Percentiles rank a stretch among this genome's conserved stretches.
These are phyloP conservation scores for Trichoderma afroharzianum DNA, from an alignment of 2,329 filamentous ascomycete species.

Conservation along the genomic window DNA sequence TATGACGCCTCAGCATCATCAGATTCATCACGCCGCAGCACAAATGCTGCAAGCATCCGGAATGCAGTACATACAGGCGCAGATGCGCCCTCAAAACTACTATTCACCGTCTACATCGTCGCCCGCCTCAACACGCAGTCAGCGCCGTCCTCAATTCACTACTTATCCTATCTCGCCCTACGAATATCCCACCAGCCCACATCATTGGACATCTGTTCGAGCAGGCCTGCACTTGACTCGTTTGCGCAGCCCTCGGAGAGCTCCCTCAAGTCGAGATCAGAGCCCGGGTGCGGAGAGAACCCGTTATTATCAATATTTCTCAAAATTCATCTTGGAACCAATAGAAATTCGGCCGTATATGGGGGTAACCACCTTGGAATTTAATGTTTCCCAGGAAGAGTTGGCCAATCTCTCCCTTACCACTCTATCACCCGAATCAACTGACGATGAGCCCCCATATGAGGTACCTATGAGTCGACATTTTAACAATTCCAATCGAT, in stretches of 20 bases:
- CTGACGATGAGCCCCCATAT: constrained; percentile 25
- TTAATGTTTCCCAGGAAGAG: constrained; percentile 41
- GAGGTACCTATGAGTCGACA: constrained; percentile 38
- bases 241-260: constrained; percentile 46
- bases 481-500: constrained; percentile 53
- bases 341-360: constrained; percentile 33
- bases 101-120: neutral
- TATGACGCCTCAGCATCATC: neutral
- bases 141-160: neutral
- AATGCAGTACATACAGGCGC: neutral
- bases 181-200: constrained; percentile 41
- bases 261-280: constrained; percentile 25
- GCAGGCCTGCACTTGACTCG: constrained; percentile 46
- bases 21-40: neutral
- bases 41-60: neutral
- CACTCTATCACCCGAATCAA: constrained; percentile 21
- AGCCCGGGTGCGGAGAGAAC: constrained; percentile 21
- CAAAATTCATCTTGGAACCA: constrained; percentile 49
- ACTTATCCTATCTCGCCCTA: constrained; percentile 10
- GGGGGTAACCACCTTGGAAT: constrained; percentile 42
- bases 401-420: constrained; percentile 35
- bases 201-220: constrained; percentile 40
- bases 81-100: neutral
- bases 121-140: neutral
- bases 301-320: constrained; percentile 56